Conservation (phyloP, 441 rosid species). For the Euphorbia schlechtendalii region DNA sequence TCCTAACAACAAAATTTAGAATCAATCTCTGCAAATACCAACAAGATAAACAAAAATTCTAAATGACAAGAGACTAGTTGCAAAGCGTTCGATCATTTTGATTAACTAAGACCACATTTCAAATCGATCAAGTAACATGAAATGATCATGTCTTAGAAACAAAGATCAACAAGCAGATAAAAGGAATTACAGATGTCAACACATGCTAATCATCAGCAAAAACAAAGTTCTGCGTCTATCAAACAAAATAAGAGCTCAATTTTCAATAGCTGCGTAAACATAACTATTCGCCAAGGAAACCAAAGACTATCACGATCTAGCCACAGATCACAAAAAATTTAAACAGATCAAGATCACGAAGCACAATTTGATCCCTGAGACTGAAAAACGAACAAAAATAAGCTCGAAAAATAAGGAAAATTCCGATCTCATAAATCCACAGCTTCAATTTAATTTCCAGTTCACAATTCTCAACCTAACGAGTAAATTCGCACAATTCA, state of each 20-base stretch:
- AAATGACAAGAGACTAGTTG: background rate
- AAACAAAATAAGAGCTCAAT: background rate
- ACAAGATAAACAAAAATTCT: no score
- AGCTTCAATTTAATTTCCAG: background rate
- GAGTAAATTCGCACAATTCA: background rate
- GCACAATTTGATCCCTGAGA: no score
- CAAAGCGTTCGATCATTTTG: background rate
- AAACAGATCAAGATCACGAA: background rate
- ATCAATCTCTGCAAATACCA: background rate
- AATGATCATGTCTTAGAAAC: background rate
- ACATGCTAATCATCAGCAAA: background rate
- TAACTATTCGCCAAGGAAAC: background rate
- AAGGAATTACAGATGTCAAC: background rate
- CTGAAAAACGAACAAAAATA: background rate
- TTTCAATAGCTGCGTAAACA: background rate
- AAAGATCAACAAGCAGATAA: background rate
- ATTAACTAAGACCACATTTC: no score
- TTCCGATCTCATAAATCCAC: background rate
- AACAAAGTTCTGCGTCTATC: background rate
- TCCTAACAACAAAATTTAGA: background rate
- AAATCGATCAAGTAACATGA: slow-evolving; percentile 3
- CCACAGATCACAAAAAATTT: background rate
- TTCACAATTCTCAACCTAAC: background rate
- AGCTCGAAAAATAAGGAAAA: background rate
- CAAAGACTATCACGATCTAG: slow-evolving; percentile 3